Base-by-base conservation (phyloP, 805 yeast genomes). In the Ogataea henricii region DNA sequence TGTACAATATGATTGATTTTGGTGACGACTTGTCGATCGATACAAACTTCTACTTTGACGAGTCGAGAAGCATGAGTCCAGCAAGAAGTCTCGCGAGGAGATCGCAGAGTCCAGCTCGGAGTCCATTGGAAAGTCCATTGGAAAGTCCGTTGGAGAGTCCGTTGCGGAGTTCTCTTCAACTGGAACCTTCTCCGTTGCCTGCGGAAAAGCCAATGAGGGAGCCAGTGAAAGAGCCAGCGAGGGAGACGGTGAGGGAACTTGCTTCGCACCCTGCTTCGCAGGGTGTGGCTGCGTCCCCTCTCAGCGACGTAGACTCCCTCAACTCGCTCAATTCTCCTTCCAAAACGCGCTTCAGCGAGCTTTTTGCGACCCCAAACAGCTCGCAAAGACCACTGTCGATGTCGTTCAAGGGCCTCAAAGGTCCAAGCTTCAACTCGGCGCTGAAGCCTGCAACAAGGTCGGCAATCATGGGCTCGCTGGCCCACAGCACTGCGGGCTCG, bases 381-480 rank as follows among this genome's bases (percentile, higher is more conserved):
- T 10, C 37, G n/a, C 40, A 42, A 13, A 49, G 54, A 37, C 57
- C 80, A 17, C 65, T 74, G 9, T 74, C 63, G 7, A 69, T 75
- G 75, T 82, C 88, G 1, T 82, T 82, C 65, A 76, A 76, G 51
- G 90, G 90, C 0, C 62, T 84, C 46, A 74, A 69, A 45, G 87
- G 82, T 0, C 85, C 89, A 1, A 69, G 79, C 1, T 77, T 82
- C 52, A 75, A 75, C 34, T 53, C 63, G 3, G 29, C 60, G 1
- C 44, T 65, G 36, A 64, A 59, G 40, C 55, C 62, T 3, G 52
- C 60, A 4, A 59, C 68, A 1, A 52, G 51, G 39, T 54, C 58
- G 36, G 68, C 68, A 2, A 65, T 65, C 16, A 29, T 64, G 14
- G 66, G 63, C 13, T 60, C 68, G 9, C 40, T 64, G 7, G 52